Conservation (phyloP, 2,329 filamentous ascomycete species). For the Ceratocystis destructans region DNA sequence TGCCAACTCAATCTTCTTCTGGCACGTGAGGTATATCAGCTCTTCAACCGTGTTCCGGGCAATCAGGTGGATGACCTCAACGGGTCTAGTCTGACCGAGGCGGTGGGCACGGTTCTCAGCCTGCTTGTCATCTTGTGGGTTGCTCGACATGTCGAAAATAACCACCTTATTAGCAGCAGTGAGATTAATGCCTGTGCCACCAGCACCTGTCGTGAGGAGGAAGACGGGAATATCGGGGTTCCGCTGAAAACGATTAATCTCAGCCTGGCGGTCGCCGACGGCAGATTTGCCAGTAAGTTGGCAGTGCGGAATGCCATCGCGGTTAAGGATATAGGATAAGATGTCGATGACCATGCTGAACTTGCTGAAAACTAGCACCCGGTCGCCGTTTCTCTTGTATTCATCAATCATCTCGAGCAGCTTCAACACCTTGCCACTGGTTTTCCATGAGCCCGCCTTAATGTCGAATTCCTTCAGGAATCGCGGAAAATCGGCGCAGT, state of each 20-base stretch:
- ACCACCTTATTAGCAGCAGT: slow-evolving; percentile 94
- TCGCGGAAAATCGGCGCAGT: slow-evolving; percentile 44
- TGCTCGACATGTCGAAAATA: slow-evolving; percentile 95
- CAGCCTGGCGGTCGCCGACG: slow-evolving; percentile 68
- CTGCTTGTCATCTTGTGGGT: slow-evolving; percentile 96
- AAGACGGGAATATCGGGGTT: slow-evolving; percentile 74
- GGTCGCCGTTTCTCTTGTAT: slow-evolving; percentile 70
- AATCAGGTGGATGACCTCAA: slow-evolving; percentile 80
- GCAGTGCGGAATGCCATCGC: slow-evolving; percentile 59
- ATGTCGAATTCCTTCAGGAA: slow-evolving; percentile 43
- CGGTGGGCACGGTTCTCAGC: slow-evolving; percentile 94
- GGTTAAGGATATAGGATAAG: slow-evolving; percentile 65
- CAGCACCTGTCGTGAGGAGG: slow-evolving; percentile 81
- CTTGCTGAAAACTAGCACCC: slow-evolving; percentile 81
- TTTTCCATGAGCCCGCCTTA: slow-evolving; percentile 39
- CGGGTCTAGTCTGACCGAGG: slow-evolving; percentile 77
- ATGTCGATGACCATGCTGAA: slow-evolving; percentile 89
- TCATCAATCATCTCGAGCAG: slow-evolving; percentile 58
- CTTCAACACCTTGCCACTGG: slow-evolving; percentile 72
- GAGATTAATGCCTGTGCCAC: slow-evolving; percentile 93
- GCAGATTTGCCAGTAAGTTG: slow-evolving; percentile 76
- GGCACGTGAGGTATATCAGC: slow-evolving; percentile 77
- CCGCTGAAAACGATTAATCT: slow-evolving; percentile 76
- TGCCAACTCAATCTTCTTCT: slow-evolving; percentile 86
- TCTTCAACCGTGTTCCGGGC: slow-evolving; percentile 77